phyloP scores from a whole-genome alignment of 108 stramenopile species.

The Cyclotella atomus region DNA sequence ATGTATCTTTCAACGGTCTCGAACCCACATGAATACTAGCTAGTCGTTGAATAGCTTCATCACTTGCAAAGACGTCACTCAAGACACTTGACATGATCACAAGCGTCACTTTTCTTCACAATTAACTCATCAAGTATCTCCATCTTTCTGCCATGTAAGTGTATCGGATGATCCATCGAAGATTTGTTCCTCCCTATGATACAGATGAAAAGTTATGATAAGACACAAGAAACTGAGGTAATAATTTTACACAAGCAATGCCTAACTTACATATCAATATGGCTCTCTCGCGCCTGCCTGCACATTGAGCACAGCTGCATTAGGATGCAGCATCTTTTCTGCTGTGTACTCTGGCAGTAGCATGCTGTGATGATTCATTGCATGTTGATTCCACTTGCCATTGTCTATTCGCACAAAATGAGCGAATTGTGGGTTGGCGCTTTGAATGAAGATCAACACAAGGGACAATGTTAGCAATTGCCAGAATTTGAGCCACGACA shows the following conservation, averaged over 20 bases:
- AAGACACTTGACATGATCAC: background rate
- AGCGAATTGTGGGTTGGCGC: background rate
- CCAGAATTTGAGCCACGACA: no score
- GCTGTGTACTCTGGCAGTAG: background rate
- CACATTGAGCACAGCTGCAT: background rate
- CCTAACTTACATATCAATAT: background rate
- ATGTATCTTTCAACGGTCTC: conserved; percentile 19
- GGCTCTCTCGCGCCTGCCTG: background rate
- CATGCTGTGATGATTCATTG: conserved; percentile 4
- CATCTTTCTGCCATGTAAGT: conserved; percentile 23
- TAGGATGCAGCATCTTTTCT: background rate
- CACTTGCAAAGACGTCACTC: conserved; percentile 1
- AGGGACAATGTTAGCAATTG: no score
- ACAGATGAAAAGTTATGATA: no score
- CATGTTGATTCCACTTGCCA: conserved; percentile 16
- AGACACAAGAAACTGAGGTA: conserved; percentile 8
- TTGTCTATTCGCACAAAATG: conserved; percentile 24
- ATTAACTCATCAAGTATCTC: conserved; percentile 8
- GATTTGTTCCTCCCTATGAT: conserved; percentile 23
- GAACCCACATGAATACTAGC: background rate
- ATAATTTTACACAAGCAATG: no score
- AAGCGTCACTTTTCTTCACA: background rate
- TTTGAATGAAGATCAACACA: no score
- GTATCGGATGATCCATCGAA: conserved; percentile 30
- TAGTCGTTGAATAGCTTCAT: conserved; percentile 11